Evolutionary conservation across 148 eudicot genomes (phyloP).

Genomic region (Gaultheria prostrata): DNA sequence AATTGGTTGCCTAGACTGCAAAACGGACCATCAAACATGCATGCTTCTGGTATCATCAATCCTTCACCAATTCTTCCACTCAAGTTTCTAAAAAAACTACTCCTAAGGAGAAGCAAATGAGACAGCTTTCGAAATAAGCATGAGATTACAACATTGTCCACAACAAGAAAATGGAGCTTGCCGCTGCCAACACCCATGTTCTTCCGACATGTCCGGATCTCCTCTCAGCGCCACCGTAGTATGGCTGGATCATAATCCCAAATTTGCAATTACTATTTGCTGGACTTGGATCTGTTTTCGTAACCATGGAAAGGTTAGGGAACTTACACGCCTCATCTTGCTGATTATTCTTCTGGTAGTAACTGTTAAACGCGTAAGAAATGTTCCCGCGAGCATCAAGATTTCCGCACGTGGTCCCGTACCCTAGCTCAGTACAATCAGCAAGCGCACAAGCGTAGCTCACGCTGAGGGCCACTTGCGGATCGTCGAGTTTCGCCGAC

Average conservation of each 20-base stretch:
- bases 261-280: slow-evolving; percentile 57
- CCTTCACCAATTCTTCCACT: slow-evolving; percentile 2
- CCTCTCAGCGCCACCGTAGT: slow-evolving; percentile 34
- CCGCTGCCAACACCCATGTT: slow-evolving; percentile 15
- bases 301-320: slow-evolving; percentile 49
- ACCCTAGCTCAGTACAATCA: slow-evolving; percentile 89
- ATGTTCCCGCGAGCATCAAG: slow-evolving; percentile 71
- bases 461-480: slow-evolving; percentile 57
- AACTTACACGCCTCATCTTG: slow-evolving; percentile 72
- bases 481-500: slow-evolving; percentile 47
- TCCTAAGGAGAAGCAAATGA: not conserved
- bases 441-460: slow-evolving; percentile 81
- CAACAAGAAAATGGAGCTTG: slow-evolving; percentile 18
- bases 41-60: not conserved
- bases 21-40: slow-evolving; percentile 6
- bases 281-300: slow-evolving; percentile 69
- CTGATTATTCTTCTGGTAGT: slow-evolving; percentile 77
- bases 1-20: slow-evolving; percentile 7
- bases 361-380: slow-evolving; percentile 80
- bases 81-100: not conserved
- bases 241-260: slow-evolving; percentile 57
- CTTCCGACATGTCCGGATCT: slow-evolving; percentile 11
- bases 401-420: slow-evolving; percentile 58
- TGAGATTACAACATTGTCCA: slow-evolving; percentile 21
- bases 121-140: not conserved